These are phyloP conservation scores for Scutellaria barbata DNA, from an alignment of 257 asterid genomes.

Conservation along the genomic window DNA sequence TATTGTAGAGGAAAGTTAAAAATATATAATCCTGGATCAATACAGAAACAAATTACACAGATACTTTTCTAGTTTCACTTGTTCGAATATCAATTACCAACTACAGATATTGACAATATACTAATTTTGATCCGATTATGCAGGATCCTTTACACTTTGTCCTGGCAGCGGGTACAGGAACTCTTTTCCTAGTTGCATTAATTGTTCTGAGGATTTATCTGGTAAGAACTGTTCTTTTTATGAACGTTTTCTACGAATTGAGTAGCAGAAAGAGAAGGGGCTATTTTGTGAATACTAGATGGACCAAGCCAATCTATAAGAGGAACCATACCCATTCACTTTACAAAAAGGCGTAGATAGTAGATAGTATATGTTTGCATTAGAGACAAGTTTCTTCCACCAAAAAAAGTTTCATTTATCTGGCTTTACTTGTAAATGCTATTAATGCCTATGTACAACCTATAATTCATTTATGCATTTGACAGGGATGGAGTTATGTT, in stretches of 20 bases:
- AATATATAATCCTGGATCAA: no score
- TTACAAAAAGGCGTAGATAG: neutral
- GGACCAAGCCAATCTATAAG: neutral
- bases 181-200: conserved; percentile 78
- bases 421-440: neutral
- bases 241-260: neutral
- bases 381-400: neutral
- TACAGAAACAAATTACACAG: neutral
- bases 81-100: conserved; percentile 1
- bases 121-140: conserved; percentile 30
- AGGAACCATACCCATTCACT: conserved; percentile 6
- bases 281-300: neutral
- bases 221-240: conserved; percentile 45
- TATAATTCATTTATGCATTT: conserved; percentile 2
- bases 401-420: neutral
- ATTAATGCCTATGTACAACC: conserved; percentile 12
- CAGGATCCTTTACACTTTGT: conserved; percentile 82
- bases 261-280: conserved; percentile 5
- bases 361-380: conserved; percentile 1
- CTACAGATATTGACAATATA: conserved; percentile 14
- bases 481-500: conserved; percentile 92
- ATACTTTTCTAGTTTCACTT: neutral
- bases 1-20: neutral
- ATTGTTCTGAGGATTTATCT: conserved; percentile 87
- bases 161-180: conserved; percentile 83